A percentile compares a stretch with the other conserved stretches of the same genome.
Evolutionary conservation across 2,329 filamentous ascomycete genomes (phyloP).

Genomic region (Fusarium nanum): DNA sequence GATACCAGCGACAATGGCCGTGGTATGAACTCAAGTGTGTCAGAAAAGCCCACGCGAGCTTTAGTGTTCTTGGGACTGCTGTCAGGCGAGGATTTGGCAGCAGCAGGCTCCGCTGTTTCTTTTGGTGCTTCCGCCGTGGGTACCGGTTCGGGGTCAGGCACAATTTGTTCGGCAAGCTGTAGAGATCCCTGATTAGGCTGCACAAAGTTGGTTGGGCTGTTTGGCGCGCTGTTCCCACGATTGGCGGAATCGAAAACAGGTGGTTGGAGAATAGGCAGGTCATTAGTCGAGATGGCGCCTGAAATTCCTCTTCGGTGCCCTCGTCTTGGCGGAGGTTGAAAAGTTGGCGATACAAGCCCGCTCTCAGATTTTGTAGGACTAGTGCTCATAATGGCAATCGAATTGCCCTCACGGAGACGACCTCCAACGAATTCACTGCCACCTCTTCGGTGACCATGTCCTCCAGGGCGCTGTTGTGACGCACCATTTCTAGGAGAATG

Average conservation of each 20-base stretch:
- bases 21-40: conserved; percentile 84
- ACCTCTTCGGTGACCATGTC: conserved; percentile 82
- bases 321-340: conserved; percentile 65
- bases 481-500: conserved; percentile 62
- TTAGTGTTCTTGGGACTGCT: conserved; percentile 55
- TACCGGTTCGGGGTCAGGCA: conserved; percentile 8
- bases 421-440: conserved; percentile 90
- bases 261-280: conserved; percentile 77
- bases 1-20: conserved; percentile 86
- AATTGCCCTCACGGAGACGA: conserved; percentile 68
- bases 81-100: conserved; percentile 9
- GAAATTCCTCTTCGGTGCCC: conserved; percentile 79
- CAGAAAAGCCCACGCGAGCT: conserved; percentile 83
- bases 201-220: conserved; percentile 66
- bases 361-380: conserved; percentile 75
- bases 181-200: conserved; percentile 40
- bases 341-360: conserved; percentile 67
- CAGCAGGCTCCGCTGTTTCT: conserved; percentile 2
- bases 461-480: conserved; percentile 67
- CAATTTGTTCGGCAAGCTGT: conserved; percentile 6
- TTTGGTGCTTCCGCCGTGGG: conserved; percentile 6
- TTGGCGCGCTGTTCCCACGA: conserved; percentile 71
- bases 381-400: conserved; percentile 72
- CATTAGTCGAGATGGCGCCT: conserved; percentile 83
- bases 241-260: conserved; percentile 61